Evolutionary conservation across 257 asterid species (phyloP).

Genomic region (Solanum piurae): DNA sequence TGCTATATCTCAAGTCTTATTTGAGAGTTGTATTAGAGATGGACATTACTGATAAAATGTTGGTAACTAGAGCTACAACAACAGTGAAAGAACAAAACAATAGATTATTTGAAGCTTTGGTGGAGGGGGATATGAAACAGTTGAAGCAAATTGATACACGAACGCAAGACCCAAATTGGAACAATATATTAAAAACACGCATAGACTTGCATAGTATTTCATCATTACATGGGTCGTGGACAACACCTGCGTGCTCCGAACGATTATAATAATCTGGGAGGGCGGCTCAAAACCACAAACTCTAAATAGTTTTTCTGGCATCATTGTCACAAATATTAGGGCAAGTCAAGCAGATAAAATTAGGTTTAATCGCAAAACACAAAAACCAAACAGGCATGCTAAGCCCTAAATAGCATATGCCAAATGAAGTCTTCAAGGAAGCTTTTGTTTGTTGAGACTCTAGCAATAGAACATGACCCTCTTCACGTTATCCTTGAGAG

Average conservation of each 20-base stretch:
- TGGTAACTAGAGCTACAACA: neutral
- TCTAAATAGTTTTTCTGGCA: neutral
- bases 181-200: neutral
- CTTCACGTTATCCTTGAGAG: constrained; percentile 82
- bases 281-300: neutral
- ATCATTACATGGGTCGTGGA: neutral
- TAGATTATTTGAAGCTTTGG: neutral
- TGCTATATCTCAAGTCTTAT: neutral
- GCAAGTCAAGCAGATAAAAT: neutral
- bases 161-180: neutral
- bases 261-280: neutral
- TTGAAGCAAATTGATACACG: no score
- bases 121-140: neutral
- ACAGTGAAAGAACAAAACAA: neutral
- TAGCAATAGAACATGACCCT: constrained; percentile 87
- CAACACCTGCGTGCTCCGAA: neutral
- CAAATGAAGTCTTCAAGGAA: neutral
- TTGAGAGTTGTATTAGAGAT: neutral
- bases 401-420: neutral
- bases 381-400: neutral
- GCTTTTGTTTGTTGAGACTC: neutral
- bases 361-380: neutral
- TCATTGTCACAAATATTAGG: neutral
- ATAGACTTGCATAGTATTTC: neutral
- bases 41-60: neutral